phyloP scores from a whole-genome alignment of 495 filamentous ascomycete genomes.

The Lineolata rhizophorae region DNA sequence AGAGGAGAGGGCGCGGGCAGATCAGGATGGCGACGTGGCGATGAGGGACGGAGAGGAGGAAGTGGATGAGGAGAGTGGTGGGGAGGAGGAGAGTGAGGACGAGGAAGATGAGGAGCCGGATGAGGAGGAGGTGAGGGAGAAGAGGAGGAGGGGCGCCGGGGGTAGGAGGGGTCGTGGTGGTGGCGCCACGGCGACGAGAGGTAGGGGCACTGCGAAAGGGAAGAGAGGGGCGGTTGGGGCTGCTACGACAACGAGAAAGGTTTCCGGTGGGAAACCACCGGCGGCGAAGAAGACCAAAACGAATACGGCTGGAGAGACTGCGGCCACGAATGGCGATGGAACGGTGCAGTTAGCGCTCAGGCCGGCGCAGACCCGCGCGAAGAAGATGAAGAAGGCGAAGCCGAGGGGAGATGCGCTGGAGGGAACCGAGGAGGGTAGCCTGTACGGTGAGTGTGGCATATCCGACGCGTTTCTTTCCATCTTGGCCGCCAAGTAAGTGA shows the following conservation, averaged over 20 bases:
- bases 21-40: constrained; percentile 15
- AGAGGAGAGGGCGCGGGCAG: constrained; percentile 21
- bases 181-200: too few species aligned
- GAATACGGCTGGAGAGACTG: constrained; percentile 14
- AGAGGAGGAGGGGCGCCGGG: too few species aligned
- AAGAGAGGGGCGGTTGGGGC: too few species aligned
- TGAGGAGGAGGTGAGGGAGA: too few species aligned
- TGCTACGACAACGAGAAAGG: too few species aligned
- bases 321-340: too few species aligned
- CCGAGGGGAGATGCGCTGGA: constrained; percentile 14
- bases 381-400: constrained; percentile 16
- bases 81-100: constrained; percentile 30
- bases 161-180: too few species aligned
- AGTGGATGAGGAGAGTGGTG: constrained; percentile 44
- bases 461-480: too few species aligned
- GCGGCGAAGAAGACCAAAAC: constrained; percentile 43
- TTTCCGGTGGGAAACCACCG: constrained; percentile 28
- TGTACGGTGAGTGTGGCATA: too few species aligned
- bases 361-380: constrained; percentile 25
- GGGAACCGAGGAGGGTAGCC: constrained; percentile 12
- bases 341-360: constrained; percentile 17
- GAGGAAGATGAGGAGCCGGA: constrained; percentile 19
- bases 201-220: too few species aligned
- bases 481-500: too few species aligned
- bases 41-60: constrained; percentile 14